Evolutionary conservation across 805 yeast species (phyloP), one percentile per base, ranked within the genome.

Genomic region (Spathaspora arborariae): DNA sequence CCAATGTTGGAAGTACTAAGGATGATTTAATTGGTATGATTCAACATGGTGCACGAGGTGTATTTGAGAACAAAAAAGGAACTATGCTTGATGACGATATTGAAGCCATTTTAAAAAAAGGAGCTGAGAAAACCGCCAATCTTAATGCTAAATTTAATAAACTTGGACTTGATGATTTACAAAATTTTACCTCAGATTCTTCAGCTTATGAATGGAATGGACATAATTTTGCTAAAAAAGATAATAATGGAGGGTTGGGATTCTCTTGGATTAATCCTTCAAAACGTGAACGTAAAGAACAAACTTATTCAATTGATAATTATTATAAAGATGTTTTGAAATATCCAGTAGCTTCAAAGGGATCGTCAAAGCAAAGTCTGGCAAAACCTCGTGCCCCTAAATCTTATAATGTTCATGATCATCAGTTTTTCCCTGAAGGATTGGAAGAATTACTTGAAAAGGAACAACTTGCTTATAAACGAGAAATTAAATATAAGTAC

Each of bases 201-300:
- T 84, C 90, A 1, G 94, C 97, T 0, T 92, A 92, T 64, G 97
- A 91, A 65, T 92, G 99, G 99, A 90, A 94, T 59, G 99, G 99
- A 15, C 78, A 84, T 55, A 84, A 86, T 56, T 85, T 84, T 62
- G 90, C 92, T 50, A 80, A 81, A 56, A 71, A 65, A 48, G 71
- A 66, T 16, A 56, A 51, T 30, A 67, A 69, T n/a, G 70, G 71
- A 27, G 60, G 58, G 5, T 47, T 59, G 26, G 71, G 66, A 6
- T 68, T 76, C 41, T 65, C 76, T 2, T 85, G 91, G 88, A 80
- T 85, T 26, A 85, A 85, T 55, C 94, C 92, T 0, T 70, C 86
- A 0, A 82, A 81, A 55, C 74, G 94, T 64, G 88, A 86, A 58
- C 69, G 91, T 52, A 86, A 85, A 52, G 91, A 86, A 51, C 89